Conservation (phyloP, 768 basidiomycete genomes). For the Pholiota microspora region DNA sequence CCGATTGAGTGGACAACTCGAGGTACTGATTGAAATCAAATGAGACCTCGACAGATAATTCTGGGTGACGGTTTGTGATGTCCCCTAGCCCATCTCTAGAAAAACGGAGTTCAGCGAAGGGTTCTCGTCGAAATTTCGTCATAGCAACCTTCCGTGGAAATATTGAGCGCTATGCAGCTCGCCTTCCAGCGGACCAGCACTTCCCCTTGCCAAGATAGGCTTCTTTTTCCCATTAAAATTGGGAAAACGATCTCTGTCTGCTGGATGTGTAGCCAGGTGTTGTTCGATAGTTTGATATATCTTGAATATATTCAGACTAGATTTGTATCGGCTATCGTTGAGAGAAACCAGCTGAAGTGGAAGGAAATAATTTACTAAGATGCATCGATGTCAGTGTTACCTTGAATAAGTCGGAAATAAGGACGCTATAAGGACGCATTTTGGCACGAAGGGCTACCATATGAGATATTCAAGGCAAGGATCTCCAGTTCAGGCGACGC, state of each 20-base stretch:
- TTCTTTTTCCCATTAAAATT: constrained; percentile 51
- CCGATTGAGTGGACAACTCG: constrained; percentile 41
- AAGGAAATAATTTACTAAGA: constrained; percentile 48
- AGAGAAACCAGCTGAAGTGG: neutral
- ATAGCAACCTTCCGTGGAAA: constrained; percentile 73
- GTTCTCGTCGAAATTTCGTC: neutral
- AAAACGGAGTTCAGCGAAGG: neutral
- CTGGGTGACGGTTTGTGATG: constrained; percentile 64
- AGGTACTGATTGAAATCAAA: constrained; percentile 41
- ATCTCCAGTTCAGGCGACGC: constrained; percentile 85
- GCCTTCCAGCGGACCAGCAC: constrained; percentile 66
- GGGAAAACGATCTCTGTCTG: constrained; percentile 54
- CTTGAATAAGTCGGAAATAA: constrained; percentile 30
- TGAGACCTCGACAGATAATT: constrained; percentile 41
- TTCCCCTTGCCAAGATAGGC: constrained; percentile 66
- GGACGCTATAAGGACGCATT: neutral
- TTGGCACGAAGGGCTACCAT: constrained; percentile 48
- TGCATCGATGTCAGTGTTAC: constrained; percentile 67
- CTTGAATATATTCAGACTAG: constrained; percentile 73
- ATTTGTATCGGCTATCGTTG: too few species aligned
- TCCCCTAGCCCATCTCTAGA: constrained; percentile 67
- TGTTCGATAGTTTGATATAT: constrained; percentile 64
- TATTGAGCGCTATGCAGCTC: constrained; percentile 74
- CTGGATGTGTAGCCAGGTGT: constrained; percentile 56
- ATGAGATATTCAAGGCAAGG: constrained; percentile 71